Conservation (phyloP, 331 rosid genomes). For the Pyrus hybrid region DNA sequence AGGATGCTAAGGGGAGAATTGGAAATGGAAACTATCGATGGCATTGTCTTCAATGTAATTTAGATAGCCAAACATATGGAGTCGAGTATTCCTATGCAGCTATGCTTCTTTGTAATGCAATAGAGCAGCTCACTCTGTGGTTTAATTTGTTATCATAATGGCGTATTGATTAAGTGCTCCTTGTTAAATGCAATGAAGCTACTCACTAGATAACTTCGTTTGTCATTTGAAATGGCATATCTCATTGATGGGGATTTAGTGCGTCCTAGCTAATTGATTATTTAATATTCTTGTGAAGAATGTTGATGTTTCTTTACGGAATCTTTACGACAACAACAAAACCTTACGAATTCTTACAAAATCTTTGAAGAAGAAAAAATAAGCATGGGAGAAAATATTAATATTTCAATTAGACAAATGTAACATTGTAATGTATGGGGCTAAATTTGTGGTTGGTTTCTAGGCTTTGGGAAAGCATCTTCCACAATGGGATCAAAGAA, state of each 20-base stretch:
- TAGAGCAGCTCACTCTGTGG: not conserved
- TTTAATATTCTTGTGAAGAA: no score
- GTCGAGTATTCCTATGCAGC: not conserved
- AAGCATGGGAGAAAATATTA: not conserved
- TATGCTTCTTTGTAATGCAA: not conserved
- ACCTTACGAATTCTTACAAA: no score
- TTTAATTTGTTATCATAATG: not conserved
- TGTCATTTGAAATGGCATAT: no score
- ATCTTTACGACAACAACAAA: no score
- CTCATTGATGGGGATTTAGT: no score
- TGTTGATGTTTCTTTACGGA: no score
- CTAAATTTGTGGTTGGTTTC: constrained; percentile 19
- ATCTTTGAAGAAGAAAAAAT: no score
- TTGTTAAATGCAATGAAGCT: no score
- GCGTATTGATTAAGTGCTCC: no score
- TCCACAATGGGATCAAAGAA: constrained; percentile 14
- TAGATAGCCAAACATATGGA: not conserved
- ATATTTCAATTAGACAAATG: not conserved
- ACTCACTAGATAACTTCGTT: no score
- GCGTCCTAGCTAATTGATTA: no score
- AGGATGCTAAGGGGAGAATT: not conserved
- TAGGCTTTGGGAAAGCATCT: constrained; percentile 34
- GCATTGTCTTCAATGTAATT: not conserved
- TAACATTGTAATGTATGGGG: not conserved
- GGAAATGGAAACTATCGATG: not conserved